Base-by-base conservation (phyloP, 768 basidiomycete species). In the Brasilioporus rufonigricans region DNA sequence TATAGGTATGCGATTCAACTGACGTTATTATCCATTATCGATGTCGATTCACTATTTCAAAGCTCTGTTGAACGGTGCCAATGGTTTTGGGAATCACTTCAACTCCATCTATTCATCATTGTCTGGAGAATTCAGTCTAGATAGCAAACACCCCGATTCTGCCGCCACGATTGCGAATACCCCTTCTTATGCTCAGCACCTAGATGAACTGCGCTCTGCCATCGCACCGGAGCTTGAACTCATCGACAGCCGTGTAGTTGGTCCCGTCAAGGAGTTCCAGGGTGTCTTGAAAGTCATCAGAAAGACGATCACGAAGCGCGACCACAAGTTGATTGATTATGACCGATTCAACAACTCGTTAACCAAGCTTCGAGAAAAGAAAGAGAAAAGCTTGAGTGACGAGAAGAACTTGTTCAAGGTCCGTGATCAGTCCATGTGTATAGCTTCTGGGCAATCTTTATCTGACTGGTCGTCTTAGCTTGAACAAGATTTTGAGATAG, bases 371-470 rank as follows among this genome's bases (percentile, higher is more conserved):
- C 80, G 97, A 54, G 96, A 99, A 71, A 99, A 99, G 83, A 96
- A 98, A 74, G 96, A 99, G 68, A 99, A 98, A 75, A 86, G 90
- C 19, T 74, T 98, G 60, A 92, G 77, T 62, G 96, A 98, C 64
- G 96, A 98, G 79, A 97, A 98, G 81, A 92, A 95, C 66, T 66
- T 96, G 57, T 97, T 96, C 83, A 97, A 96, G 80, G 93, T 89
- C 53, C 16, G 76, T 71, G 23, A 31, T 13, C 36, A 16, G 36
- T 13, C 2, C 41, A 52, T 12, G 9, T 19, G 21, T 19, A 33
- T 6, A 48, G 8, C 9, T 32, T 19, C 44, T 12, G 27, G 24
- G 26, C 18, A 33, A 29, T 21, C 3, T 32, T 23, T 41, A 39
- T 48, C 44, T 52, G 27, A 61, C 44, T 4, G 10, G 4, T 7